Base-by-base conservation (phyloP, 2,329 filamentous ascomycete species). In the Stylonectria norvegica region DNA sequence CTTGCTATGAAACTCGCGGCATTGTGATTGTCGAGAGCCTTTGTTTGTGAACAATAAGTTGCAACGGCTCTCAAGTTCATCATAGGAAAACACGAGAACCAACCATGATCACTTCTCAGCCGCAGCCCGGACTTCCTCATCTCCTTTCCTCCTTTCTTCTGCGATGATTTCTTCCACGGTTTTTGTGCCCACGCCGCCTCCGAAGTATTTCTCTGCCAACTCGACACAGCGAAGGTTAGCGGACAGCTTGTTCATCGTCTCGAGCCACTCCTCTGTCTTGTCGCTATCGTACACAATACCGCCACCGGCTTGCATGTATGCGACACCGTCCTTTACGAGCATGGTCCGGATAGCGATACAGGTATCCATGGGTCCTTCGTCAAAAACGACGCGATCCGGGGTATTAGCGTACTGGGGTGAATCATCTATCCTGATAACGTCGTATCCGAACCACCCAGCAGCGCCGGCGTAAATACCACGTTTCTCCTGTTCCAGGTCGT, bases 261-360 rank as follows among this genome's bases (percentile, higher is more conserved):
- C 96, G 77, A 97, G 89, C 66, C 91, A 79, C 74, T 90, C 96
- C 66, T 97, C 93, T 50, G 96, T 85, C 53, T 76, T 85, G 60
- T 95, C 90, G 28, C 87, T 94, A 66, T 97, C 93, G 59, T 91
- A 95, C 30, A 95, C 90, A 57, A 96, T 95, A 20, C 90, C 90
- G 23, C 90, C 90, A 72, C 77, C 79, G n/a, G 80, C 79, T 60
- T 98, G 93, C 48, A 98, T 74, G 69, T 96, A 97, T 3, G 89
- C 91, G 42, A 93, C 76, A 1, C 87, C 87, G 44, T 95, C 86
- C 70, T 95, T 96, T 47, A 91, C 78, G 58, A 96, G 67, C 93
- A 98, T 98, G 5, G 93, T 98, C 31, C 93, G 77, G 59, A 96
- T 75, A 11, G 80, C 80, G 53, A 84, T 84, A 57, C 80, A 84